Evolutionary conservation across 2,329 filamentous ascomycete species (phyloP).

Genomic region (Diaporthe sp.): DNA sequence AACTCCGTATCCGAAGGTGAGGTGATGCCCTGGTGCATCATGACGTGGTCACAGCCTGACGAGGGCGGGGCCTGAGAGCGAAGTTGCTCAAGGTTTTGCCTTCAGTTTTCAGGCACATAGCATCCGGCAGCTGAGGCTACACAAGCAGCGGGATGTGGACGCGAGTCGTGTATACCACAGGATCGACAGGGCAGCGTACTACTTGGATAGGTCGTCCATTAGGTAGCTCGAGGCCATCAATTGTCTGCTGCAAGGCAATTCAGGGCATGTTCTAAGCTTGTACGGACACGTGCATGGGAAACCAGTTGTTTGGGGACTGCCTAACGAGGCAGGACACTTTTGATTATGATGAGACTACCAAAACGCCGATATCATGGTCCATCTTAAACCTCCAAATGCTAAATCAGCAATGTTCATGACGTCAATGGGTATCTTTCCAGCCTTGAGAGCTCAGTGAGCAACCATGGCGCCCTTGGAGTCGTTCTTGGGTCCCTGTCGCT

Average conservation of each 20-base stretch:
- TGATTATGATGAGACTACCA: conserved; percentile 22
- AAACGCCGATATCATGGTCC: conserved; percentile 24
- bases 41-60: conserved; percentile 1
- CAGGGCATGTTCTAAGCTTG: background rate
- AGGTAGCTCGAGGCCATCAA: background rate
- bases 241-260: background rate
- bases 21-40: background rate
- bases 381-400: conserved; percentile 31
- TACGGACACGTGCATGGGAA: background rate
- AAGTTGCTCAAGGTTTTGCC: background rate
- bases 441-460: conserved; percentile 54
- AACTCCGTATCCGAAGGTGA: background rate
- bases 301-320: conserved; percentile 10
- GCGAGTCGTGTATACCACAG: background rate
- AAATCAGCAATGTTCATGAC: conserved; percentile 26
- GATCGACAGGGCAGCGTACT: background rate
- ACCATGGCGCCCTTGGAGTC: conserved; percentile 61
- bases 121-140: background rate
- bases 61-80: background rate
- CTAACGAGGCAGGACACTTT: conserved; percentile 22
- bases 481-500: conserved; percentile 67
- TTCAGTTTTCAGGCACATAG: background rate
- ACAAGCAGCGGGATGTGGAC: background rate
- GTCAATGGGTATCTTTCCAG: conserved; percentile 39
- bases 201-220: background rate